Percentiles rank a stretch among this genome's conserved stretches.
Conservation (phyloP, 345 rosid genomes). For the Passiflora organensis region DNA sequence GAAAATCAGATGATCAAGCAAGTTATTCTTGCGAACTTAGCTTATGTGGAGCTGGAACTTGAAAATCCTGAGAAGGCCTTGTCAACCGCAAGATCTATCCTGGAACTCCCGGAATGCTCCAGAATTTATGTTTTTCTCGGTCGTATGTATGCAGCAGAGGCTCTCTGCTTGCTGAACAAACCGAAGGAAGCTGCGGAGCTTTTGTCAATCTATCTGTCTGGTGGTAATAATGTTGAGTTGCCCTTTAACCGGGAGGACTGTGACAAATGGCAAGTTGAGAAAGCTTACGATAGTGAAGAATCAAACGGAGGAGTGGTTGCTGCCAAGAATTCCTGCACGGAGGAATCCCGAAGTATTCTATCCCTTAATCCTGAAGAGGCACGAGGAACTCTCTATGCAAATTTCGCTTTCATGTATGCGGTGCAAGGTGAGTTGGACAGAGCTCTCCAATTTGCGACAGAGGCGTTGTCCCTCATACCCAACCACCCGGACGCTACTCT, state of each 20-base stretch:
- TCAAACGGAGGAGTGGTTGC: conserved; percentile 36
- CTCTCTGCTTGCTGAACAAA: conserved; percentile 78
- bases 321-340: conserved; percentile 26
- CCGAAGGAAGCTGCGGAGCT: conserved; percentile 77
- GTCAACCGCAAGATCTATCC: conserved; percentile 57
- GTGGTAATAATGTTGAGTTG: conserved; percentile 47
- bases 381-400: conserved; percentile 66
- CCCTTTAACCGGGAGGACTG: conserved; percentile 72
- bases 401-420: conserved; percentile 66
- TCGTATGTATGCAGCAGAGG: conserved; percentile 87
- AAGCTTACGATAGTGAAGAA: conserved; percentile 60
- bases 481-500: conserved; percentile 61
- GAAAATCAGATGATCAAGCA: conserved; percentile 63
- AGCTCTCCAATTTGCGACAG: conserved; percentile 53
- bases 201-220: conserved; percentile 58
- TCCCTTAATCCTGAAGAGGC: conserved; percentile 87
- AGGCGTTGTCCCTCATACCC: conserved; percentile 57
- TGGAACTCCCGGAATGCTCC: conserved; percentile 64
- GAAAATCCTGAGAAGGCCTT: conserved; percentile 80
- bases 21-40: conserved; percentile 71
- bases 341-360: conserved; percentile 28
- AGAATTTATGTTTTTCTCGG: conserved; percentile 69
- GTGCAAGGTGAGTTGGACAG: conserved; percentile 65
- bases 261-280: conserved; percentile 52
- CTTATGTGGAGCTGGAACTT: conserved; percentile 83